Conservation (phyloP, 129 eudicot species). For the Ambrosia artemisiifolia region DNA sequence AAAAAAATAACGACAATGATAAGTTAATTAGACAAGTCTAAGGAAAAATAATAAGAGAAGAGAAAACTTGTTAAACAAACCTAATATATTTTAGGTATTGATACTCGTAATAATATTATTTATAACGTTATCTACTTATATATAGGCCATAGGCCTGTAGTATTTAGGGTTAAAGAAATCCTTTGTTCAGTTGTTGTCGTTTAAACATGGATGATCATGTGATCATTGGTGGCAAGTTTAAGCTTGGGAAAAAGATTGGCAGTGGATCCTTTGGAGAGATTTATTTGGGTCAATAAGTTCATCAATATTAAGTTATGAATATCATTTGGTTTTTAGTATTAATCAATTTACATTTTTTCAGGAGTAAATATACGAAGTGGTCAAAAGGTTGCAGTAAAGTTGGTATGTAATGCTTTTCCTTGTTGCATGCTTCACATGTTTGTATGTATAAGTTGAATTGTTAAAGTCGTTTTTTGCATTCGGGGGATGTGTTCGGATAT, state of each 20-base stretch:
- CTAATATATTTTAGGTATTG: no score
- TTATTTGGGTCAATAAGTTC: constrained; percentile 55
- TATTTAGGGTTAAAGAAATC: no score
- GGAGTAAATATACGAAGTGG: constrained; percentile 85
- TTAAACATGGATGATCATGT: constrained; percentile 78
- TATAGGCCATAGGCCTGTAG: no score
- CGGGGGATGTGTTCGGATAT: no score
- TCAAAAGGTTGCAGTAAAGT: constrained; percentile 89
- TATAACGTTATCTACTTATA: no score
- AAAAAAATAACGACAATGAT: no score
- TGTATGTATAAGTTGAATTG: background rate
- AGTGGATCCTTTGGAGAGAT: constrained; percentile 95
- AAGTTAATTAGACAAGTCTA: no score
- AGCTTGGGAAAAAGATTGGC: constrained; percentile 90
- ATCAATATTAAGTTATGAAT: no score
- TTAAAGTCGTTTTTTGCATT: no score
- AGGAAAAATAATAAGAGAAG: no score
- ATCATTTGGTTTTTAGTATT: background rate
- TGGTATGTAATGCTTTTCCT: constrained; percentile 46
- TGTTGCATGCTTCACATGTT: background rate
- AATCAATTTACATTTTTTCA: constrained; percentile 8
- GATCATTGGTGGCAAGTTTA: constrained; percentile 74
- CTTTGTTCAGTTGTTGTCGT: background rate
- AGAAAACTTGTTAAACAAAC: no score
- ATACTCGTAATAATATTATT: no score